These are phyloP conservation scores for Aspergillus carbonarius DNA, from an alignment of 2,329 filamentous ascomycete species.

Conservation along the genomic window DNA sequence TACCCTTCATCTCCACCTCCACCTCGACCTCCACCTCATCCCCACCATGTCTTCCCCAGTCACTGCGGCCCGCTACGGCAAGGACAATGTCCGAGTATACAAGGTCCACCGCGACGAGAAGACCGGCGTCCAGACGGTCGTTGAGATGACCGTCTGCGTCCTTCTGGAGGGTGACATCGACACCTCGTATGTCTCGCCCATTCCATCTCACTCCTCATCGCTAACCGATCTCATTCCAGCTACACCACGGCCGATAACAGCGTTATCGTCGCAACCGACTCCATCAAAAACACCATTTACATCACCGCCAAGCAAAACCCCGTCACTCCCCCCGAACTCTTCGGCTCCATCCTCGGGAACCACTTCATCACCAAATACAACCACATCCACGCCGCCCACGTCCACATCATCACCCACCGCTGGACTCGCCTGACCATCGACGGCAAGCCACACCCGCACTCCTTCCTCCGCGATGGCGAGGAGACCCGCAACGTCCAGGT, in stretches of 20 bases:
- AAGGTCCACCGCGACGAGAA: conserved; percentile 82
- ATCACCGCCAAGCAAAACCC: conserved; percentile 93
- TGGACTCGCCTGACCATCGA: conserved; percentile 89
- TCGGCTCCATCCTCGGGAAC: conserved; percentile 75
- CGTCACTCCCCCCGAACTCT: conserved; percentile 89
- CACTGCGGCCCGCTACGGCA: conserved; percentile 50
- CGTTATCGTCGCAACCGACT: conserved; percentile 92
- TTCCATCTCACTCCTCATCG: not conserved
- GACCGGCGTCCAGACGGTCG: conserved; percentile 77
- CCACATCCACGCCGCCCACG: conserved; percentile 82
- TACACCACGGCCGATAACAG: conserved; percentile 95
- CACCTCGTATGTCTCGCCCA: conserved; percentile 58
- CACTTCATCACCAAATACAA: conserved; percentile 87
- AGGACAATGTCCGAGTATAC: conserved; percentile 98
- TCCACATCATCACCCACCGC: conserved; percentile 79
- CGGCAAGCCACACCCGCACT: conserved; percentile 90
- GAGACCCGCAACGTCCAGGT: conserved; percentile 84
- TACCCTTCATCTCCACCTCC: not conserved
- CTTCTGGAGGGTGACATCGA: conserved; percentile 92
- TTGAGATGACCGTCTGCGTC: conserved; percentile 92
- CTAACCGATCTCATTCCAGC: conserved; percentile 46
- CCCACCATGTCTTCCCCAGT: conserved; percentile 40
- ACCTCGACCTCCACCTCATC: not conserved
- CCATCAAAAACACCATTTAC: conserved; percentile 96
- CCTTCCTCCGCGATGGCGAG: conserved; percentile 84